These are phyloP conservation scores for Aspergillus ustus DNA, from an alignment of 2,329 filamentous ascomycete genomes.

Conservation along the genomic window DNA sequence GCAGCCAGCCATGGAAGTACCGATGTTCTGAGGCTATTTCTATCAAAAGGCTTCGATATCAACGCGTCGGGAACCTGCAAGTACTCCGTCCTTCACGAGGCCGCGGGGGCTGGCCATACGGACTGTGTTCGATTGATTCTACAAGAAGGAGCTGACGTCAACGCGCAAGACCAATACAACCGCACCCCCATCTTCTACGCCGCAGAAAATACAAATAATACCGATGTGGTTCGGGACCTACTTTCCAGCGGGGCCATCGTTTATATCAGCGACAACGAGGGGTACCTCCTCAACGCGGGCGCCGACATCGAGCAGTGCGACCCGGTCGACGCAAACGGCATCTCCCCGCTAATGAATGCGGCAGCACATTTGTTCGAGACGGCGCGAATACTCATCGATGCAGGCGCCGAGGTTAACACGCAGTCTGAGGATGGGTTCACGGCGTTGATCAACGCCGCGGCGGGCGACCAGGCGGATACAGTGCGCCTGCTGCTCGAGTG, in stretches of 20 bases:
- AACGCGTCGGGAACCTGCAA: not conserved
- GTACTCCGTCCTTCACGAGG: no score
- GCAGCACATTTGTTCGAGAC: not conserved
- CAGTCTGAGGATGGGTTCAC: not conserved
- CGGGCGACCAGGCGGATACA: not conserved
- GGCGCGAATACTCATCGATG: not conserved
- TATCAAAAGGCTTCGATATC: not conserved
- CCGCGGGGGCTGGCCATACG: no score
- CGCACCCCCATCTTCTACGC: no score
- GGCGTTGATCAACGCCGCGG: not conserved
- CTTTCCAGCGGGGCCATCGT: no score
- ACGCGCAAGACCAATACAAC: no score
- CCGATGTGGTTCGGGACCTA: no score
- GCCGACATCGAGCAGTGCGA: no score
- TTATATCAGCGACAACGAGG: no score
- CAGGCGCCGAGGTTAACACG: not conserved
- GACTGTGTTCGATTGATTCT: no score
- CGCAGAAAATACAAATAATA: no score
- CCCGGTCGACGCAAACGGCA: not conserved
- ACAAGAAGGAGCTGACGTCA: no score
- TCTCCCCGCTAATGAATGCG: not conserved
- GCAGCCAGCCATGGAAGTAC: not conserved
- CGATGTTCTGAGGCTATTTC: not conserved
- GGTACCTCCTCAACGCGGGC: no score
- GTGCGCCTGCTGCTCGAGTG: not conserved